phyloP scores from a whole-genome alignment of 768 basidiomycete genomes.

The Mycena venus region DNA sequence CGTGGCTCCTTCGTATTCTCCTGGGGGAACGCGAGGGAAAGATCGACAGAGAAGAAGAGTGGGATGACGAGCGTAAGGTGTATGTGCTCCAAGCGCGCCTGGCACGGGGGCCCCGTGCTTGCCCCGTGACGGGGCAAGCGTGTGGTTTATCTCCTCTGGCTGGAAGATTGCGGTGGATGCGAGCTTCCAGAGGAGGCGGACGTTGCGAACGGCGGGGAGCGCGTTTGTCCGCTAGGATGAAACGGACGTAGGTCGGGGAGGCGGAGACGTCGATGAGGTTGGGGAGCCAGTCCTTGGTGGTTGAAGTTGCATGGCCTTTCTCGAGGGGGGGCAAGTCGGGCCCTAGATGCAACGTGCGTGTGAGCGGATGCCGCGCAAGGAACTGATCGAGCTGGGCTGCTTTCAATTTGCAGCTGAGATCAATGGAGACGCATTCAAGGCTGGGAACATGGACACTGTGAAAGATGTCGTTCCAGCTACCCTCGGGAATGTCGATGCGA shows the following conservation, averaged over 20 bases:
- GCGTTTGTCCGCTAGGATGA: slow-evolving; percentile 9
- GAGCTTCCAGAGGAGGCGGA: slow-evolving; percentile 20
- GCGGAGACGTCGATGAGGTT: slow-evolving; percentile 5
- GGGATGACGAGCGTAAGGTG: slow-evolving; percentile 16
- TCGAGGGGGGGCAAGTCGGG: slow-evolving; percentile 3
- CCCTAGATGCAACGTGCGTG: slow-evolving; percentile 7
- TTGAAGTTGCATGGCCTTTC: slow-evolving; percentile 1
- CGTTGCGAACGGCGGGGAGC: not conserved
- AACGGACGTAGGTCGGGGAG: slow-evolving; percentile 9
- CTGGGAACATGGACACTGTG: slow-evolving; percentile 10
- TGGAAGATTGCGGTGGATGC: slow-evolving; percentile 4
- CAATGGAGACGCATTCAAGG: slow-evolving; percentile 4
- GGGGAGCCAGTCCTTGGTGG: slow-evolving; percentile 9
- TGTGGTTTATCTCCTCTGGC: slow-evolving; percentile 1
- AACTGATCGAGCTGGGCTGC: slow-evolving; percentile 1
- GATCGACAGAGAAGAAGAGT: slow-evolving; percentile 21
- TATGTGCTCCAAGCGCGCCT: not conserved
- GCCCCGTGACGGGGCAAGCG: too few relatives aligned
- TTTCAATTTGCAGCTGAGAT: slow-evolving; percentile 15
- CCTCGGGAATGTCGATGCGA: too few relatives aligned
- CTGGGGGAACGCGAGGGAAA: too few relatives aligned
- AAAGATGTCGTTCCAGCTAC: slow-evolving; percentile 11
- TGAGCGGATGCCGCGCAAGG: slow-evolving; percentile 15
- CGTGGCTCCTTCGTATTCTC: too few relatives aligned
- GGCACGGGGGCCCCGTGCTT: too few relatives aligned